These are phyloP conservation scores for Vicia villosa DNA, from an alignment of 306 rosid genomes.

Conservation along the genomic window DNA sequence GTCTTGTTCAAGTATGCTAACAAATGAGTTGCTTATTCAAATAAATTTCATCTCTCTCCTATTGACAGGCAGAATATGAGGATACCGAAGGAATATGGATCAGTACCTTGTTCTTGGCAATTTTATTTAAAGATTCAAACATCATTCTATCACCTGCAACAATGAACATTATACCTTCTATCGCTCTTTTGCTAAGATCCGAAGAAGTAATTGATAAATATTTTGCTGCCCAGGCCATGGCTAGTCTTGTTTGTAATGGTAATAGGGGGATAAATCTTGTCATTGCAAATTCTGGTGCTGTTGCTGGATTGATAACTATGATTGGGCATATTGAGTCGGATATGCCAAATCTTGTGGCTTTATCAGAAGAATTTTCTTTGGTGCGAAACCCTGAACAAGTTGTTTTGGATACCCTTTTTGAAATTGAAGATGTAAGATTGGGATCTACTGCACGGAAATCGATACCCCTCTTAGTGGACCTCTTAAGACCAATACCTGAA, in stretches of 20 bases:
- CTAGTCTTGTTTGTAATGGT: slow-evolving; percentile 86
- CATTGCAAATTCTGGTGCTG: slow-evolving; percentile 91
- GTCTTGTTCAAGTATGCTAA: slow-evolving; percentile 25
- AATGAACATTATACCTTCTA: slow-evolving; percentile 75
- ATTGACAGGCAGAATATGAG: slow-evolving; percentile 79
- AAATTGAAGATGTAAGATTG: slow-evolving; percentile 81
- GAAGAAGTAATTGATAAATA: slow-evolving; percentile 81
- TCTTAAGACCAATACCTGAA: slow-evolving; percentile 92
- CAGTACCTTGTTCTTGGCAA: slow-evolving; percentile 78
- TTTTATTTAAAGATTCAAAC: slow-evolving; percentile 79
- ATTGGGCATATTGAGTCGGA: slow-evolving; percentile 80
- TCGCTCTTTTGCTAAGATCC: slow-evolving; percentile 76
- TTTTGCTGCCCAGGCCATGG: slow-evolving; percentile 95
- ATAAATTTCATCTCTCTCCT: slow-evolving; percentile 13
- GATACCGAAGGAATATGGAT: slow-evolving; percentile 93
- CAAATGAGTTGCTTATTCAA: slow-evolving; percentile 43
- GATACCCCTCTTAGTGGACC: slow-evolving; percentile 93
- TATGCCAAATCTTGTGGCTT: slow-evolving; percentile 68
- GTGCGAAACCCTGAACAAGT: slow-evolving; percentile 82
- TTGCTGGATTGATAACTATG: slow-evolving; percentile 76
- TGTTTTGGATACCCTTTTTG: slow-evolving; percentile 81
- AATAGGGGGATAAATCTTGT: slow-evolving; percentile 77
- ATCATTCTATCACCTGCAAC: slow-evolving; percentile 64
- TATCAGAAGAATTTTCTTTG: slow-evolving; percentile 82
- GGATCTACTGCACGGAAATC: slow-evolving; percentile 87